Evolutionary conservation across 345 rosid genomes (phyloP).

Genomic region (Triadica sebifera): DNA sequence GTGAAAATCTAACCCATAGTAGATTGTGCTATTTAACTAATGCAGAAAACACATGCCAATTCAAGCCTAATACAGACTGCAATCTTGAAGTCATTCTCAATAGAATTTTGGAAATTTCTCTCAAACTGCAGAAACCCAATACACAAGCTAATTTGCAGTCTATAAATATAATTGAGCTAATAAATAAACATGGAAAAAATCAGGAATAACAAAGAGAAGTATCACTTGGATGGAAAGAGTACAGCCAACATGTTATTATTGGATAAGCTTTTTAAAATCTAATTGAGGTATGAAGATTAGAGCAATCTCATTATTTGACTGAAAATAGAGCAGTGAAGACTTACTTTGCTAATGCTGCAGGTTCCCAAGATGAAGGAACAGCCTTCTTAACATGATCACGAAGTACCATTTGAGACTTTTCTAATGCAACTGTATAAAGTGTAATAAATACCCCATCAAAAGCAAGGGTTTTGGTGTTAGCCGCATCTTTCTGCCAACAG

Average conservation of each 20-base stretch:
- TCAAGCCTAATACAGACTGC: neutral
- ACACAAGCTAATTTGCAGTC: neutral
- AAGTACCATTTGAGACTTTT: constrained; percentile 73
- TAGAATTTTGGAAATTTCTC: too few relatives aligned
- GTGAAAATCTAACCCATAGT: too few relatives aligned
- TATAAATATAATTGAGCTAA: neutral
- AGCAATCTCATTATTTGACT: neutral
- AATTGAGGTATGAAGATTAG: neutral
- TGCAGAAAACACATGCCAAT: neutral
- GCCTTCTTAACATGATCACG: constrained; percentile 55
- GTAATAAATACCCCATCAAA: constrained; percentile 89
- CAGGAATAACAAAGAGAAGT: neutral
- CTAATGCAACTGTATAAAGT: constrained; percentile 75
- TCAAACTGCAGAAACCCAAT: neutral
- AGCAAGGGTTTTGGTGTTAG: constrained; percentile 81
- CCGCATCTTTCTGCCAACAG: constrained; percentile 93
- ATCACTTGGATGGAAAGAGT: neutral
- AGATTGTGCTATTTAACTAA: neutral
- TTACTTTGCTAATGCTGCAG: constrained; percentile 84
- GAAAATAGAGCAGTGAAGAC: neutral
- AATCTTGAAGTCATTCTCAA: neutral
- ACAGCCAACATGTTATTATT: neutral
- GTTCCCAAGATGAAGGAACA: constrained; percentile 88
- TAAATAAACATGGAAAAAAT: neutral
- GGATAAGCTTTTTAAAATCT: neutral